Conservation (phyloP, 2,329 filamentous ascomycete genomes). For the Podosphaera fusca region DNA sequence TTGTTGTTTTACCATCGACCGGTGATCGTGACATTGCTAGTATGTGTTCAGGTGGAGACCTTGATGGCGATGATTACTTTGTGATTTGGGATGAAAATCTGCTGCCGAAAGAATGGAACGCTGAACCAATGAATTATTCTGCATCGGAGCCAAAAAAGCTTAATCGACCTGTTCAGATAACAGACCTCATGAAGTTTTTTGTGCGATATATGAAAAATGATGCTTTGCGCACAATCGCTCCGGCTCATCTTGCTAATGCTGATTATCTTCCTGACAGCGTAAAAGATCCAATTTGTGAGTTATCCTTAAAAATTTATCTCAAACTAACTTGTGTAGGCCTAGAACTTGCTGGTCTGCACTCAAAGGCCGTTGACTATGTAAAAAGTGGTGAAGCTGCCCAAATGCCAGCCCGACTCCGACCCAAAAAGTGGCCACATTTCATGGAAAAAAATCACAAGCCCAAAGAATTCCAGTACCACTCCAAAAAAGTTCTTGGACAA, state of each 20-base stretch:
- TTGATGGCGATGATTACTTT: conserved; percentile 91
- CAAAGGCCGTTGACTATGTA: conserved; percentile 77
- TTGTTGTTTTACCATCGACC: conserved; percentile 65
- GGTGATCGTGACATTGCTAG: conserved; percentile 70
- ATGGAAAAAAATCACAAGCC: conserved; percentile 44
- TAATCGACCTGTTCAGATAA: conserved; percentile 38
- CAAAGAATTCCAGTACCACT: conserved; percentile 33
- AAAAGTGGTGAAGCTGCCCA: conserved; percentile 66
- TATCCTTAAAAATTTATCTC: background rate
- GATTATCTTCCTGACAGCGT: conserved; percentile 40
- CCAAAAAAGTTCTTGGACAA: conserved; percentile 48
- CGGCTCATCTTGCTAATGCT: conserved; percentile 56
- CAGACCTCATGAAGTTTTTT: conserved; percentile 66
- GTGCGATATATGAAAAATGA: conserved; percentile 87
- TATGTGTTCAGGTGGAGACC: conserved; percentile 89
- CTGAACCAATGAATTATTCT: conserved; percentile 55
- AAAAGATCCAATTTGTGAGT: conserved; percentile 41
- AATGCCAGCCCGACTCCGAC: conserved; percentile 36
- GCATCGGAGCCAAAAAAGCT: conserved; percentile 31
- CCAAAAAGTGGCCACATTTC: conserved; percentile 57
- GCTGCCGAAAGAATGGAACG: conserved; percentile 46
- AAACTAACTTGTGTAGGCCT: conserved; percentile 24
- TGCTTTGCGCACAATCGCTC: conserved; percentile 54
- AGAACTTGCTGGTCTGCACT: conserved; percentile 58
- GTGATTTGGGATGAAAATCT: conserved; percentile 72